These are phyloP conservation scores for Scheffersomyces lignosus DNA, from an alignment of 805 yeast species.

Conservation along the genomic window DNA sequence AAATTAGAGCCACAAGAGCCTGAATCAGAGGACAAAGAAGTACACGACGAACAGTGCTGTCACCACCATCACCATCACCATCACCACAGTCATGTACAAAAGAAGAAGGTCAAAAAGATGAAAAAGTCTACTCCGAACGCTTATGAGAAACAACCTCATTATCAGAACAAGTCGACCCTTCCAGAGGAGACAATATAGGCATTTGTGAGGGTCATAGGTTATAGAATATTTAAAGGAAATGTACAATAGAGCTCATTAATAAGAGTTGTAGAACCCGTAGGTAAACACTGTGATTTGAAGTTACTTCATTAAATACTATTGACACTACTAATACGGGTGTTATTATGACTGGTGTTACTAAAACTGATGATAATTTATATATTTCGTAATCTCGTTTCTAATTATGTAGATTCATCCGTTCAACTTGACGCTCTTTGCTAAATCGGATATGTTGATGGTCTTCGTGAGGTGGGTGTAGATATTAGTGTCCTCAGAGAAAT, in stretches of 20 bases:
- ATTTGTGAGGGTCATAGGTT: too few species aligned
- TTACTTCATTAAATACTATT: too few species aligned
- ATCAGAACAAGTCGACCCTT: slow-evolving; percentile 24
- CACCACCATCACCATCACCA: slow-evolving; percentile 16
- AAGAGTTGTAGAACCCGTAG: too few species aligned
- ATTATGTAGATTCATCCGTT: background rate
- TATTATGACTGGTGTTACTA: too few species aligned
- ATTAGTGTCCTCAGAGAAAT: background rate
- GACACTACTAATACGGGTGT: too few species aligned
- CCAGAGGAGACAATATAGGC: too few species aligned
- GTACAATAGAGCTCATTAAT: too few species aligned
- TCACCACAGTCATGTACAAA: slow-evolving; percentile 8
- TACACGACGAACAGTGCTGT: slow-evolving; percentile 33
- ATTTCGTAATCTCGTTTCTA: too few species aligned
- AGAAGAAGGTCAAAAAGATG: slow-evolving; percentile 25
- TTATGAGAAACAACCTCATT: slow-evolving; percentile 82
- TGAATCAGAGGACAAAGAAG: slow-evolving; percentile 52
- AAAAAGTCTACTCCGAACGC: slow-evolving; percentile 64
- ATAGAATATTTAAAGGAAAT: too few species aligned
- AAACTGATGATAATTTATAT: too few species aligned
- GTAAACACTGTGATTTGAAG: too few species aligned
- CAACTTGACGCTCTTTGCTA: background rate
- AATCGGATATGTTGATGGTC: background rate
- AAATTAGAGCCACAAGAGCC: slow-evolving; percentile 21
- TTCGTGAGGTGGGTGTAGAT: background rate